Evolutionary conservation across 768 basidiomycete genomes (phyloP).

Genomic region (Asterophora lycoperdoides): DNA sequence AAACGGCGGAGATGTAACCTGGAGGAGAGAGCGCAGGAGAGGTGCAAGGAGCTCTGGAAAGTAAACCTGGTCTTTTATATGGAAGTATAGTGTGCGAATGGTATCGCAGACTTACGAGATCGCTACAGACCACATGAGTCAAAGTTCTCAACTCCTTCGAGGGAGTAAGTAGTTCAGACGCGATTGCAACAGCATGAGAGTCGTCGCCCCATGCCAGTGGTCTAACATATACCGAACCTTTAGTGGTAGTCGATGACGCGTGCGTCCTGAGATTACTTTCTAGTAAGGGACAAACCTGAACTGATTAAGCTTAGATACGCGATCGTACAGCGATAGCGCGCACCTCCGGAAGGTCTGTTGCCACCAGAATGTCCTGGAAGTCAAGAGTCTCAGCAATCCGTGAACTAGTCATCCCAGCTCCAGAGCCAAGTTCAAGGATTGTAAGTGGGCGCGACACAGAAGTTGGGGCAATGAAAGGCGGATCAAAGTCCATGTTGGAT

Average conservation of each 20-base stretch:
- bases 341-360: conserved; percentile 80
- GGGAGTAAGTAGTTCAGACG: conserved; percentile 30
- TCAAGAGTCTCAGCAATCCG: conserved; percentile 30
- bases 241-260: conserved; percentile 1
- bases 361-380: conserved; percentile 45
- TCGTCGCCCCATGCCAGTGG: conserved; percentile 71
- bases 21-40: conserved; percentile 68
- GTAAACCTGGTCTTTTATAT: conserved; percentile 56
- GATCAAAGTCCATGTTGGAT: conserved; percentile 45
- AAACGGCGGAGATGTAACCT: conserved; percentile 58
- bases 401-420: conserved; percentile 60
- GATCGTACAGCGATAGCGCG: conserved; percentile 6
- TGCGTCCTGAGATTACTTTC: conserved; percentile 31
- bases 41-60: conserved; percentile 80
- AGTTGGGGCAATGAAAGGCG: conserved; percentile 36
- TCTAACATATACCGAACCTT: conserved; percentile 35
- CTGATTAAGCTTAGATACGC: not conserved
- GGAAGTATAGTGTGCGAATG: not conserved
- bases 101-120: conserved; percentile 53
- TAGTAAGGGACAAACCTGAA: conserved; percentile 45
- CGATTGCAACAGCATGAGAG: conserved; percentile 37
- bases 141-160: conserved; percentile 17
- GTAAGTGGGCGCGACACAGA: conserved; percentile 18
- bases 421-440: conserved; percentile 77
- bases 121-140: conserved; percentile 79